Base-by-base conservation (phyloP, 2,329 filamentous ascomycete genomes). In the Pseudocercospora pini-densiflorae region DNA sequence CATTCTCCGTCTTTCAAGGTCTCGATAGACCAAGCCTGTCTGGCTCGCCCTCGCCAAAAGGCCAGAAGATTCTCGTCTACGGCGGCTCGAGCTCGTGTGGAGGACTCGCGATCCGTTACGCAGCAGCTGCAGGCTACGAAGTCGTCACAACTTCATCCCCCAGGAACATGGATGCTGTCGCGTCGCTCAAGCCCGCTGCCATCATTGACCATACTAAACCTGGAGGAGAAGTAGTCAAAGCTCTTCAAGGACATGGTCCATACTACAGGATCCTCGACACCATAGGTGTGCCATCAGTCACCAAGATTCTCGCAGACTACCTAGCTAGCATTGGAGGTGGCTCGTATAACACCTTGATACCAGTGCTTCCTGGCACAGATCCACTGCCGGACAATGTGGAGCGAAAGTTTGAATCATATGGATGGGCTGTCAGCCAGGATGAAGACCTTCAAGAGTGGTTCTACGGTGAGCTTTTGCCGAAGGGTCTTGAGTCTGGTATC, bases 51-150 rank as follows among this genome's bases (percentile, higher is more conserved):
- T 59, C 54, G 8, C 45, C 62, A 10, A 68, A 45, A 8, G 61
- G 59, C 8, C 74, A 77, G 36, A 77, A 77, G 5, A 76, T 87
- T 43, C 72, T 87, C 43, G 73, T 86, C 60, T 87, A 85, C 84
- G 84, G 85, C 31, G 85, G 83, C 1, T 80, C 80, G 5, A 83
- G 83, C 21, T 85, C 82, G 24, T 84, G 86, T 1, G 85, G 85
- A 7, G 78, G 83, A 63, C 83, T 79, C 65, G 76, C 79, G 0
- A 74, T 86, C 27, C 81, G 86, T 68, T 64, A 85, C 14, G 85
- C 80, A 5, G 81, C 82, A 0, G 81, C 83, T 12, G 84, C 83
- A 40, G 74, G 74, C 6, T 83, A 86, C 53, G 70, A 72, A 8
- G 78, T 81, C 27, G 70, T 79, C 31, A 72, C 75, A 1, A 79